phyloP scores from a whole-genome alignment of 2,329 filamentous ascomycete genomes.

The Xylariaceae sp. region DNA sequence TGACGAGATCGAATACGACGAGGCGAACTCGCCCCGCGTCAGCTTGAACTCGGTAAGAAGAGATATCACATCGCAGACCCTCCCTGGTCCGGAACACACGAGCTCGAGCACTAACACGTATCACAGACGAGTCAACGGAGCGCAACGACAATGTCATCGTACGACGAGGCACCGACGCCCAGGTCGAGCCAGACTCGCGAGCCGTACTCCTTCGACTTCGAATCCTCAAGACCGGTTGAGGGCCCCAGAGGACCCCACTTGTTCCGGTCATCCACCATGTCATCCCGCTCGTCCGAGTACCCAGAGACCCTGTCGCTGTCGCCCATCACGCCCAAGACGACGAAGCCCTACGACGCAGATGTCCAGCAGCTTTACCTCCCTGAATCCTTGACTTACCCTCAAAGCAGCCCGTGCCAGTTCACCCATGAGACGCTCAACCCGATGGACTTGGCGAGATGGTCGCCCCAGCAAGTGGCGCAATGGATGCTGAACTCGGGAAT shows the following conservation, averaged over 20 bases:
- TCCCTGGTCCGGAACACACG: background rate
- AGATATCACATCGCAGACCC: background rate
- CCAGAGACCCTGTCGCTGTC: slow-evolving; percentile 61
- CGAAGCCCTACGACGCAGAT: slow-evolving; percentile 36
- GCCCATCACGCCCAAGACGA: slow-evolving; percentile 63
- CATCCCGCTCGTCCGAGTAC: slow-evolving; percentile 47
- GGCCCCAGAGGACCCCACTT: slow-evolving; percentile 83
- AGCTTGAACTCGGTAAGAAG: slow-evolving; percentile 67
- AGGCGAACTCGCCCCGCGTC: slow-evolving; percentile 54
- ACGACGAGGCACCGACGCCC: slow-evolving; percentile 77
- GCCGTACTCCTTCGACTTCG: slow-evolving; percentile 56
- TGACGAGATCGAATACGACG: slow-evolving; percentile 53
- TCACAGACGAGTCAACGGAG: slow-evolving; percentile 63
- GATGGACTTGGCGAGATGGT: slow-evolving; percentile 59
- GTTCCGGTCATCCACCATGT: slow-evolving; percentile 64
- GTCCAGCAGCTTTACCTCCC: slow-evolving; percentile 35
- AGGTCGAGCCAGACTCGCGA: slow-evolving; percentile 57
- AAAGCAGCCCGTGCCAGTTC: slow-evolving; percentile 46
- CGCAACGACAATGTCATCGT: slow-evolving; percentile 81
- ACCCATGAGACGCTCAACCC: slow-evolving; percentile 54
- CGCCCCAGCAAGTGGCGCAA: slow-evolving; percentile 70
- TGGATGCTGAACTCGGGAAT: slow-evolving; percentile 84
- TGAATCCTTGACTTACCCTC: slow-evolving; percentile 36
- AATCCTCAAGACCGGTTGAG: slow-evolving; percentile 60
- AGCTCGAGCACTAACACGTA: slow-evolving; percentile 5